A percentile compares a stretch with the other conserved stretches of the same genome.
These are phyloP conservation scores for Jaenimonas drosophilae DNA, from an alignment of 208 protist species.

Conservation along the genomic window DNA sequence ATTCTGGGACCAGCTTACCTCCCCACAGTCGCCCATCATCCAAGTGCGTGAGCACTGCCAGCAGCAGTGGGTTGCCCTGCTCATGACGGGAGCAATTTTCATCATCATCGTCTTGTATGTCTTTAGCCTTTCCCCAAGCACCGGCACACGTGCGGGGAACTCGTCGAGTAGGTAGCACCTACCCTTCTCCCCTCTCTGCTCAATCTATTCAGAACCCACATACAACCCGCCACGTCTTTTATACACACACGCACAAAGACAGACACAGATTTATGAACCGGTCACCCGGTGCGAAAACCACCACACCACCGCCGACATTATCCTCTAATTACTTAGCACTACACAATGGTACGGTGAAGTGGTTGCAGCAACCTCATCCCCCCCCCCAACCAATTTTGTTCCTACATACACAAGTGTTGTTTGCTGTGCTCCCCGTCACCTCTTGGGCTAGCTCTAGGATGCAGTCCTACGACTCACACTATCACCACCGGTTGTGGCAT, in stretches of 20 bases:
- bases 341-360: background rate
- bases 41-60: slow-evolving; percentile 56
- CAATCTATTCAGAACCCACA: no score
- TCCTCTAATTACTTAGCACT: background rate
- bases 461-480: slow-evolving; percentile 60
- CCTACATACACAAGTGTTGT: background rate
- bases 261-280: no score
- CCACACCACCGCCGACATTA: background rate
- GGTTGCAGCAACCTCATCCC: background rate
- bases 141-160: no score
- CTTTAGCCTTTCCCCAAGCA: slow-evolving; percentile 21
- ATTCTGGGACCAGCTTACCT: slow-evolving; percentile 33
- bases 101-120: slow-evolving; percentile 42
- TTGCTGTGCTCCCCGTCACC: background rate
- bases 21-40: slow-evolving; percentile 28
- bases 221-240: no score
- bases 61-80: slow-evolving; percentile 49
- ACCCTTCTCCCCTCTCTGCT: no score
- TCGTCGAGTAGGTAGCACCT: no score
- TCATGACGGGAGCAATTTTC: slow-evolving; percentile 36
- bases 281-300: background rate
- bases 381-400: background rate
- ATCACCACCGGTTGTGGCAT: slow-evolving; percentile 53
- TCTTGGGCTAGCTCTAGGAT: background rate
- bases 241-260: no score